phyloP scores from a whole-genome alignment of 2,329 filamentous ascomycete species.

The Ophiostoma novo-ulmi region DNA sequence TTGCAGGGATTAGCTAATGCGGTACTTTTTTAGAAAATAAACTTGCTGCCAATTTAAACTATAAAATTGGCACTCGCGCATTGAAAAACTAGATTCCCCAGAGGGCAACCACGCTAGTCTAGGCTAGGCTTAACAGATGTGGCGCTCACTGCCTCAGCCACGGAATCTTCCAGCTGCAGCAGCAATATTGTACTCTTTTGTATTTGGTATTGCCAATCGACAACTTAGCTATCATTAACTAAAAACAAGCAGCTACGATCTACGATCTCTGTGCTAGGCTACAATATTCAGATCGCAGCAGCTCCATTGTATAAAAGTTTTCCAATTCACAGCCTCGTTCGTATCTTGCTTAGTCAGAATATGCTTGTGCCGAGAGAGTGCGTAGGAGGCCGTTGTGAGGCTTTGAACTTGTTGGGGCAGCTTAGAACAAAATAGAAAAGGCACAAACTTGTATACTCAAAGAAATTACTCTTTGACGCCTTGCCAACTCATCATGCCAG shows the following conservation, averaged over 20 bases:
- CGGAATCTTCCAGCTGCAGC: constrained; percentile 6
- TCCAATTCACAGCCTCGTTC: constrained; percentile 6
- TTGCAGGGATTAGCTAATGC: neutral
- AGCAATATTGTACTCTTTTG: neutral
- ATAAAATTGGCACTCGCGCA: neutral
- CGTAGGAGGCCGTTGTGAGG: neutral
- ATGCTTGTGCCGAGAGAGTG: neutral
- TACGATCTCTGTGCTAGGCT: neutral
- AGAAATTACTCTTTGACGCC: neutral
- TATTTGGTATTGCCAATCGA: constrained; percentile 5
- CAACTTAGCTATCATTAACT: neutral
- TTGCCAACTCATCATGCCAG: neutral
- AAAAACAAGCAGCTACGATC: neutral
- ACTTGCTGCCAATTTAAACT: neutral
- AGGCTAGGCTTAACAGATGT: constrained; percentile 6
- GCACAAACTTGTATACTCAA: neutral
- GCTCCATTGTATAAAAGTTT: neutral
- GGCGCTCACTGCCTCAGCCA: constrained; percentile 11
- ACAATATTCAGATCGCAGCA: neutral
- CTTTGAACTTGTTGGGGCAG: neutral
- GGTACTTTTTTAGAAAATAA: constrained; percentile 12
- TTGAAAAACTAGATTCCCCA: neutral
- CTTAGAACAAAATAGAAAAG: neutral
- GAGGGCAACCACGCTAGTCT: constrained; percentile 19
- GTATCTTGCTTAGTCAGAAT: neutral